A percentile compares a stretch with the other conserved stretches of the same genome.
Evolutionary conservation across 306 rosid species (phyloP).

Genomic region (Calophaca sinica): DNA sequence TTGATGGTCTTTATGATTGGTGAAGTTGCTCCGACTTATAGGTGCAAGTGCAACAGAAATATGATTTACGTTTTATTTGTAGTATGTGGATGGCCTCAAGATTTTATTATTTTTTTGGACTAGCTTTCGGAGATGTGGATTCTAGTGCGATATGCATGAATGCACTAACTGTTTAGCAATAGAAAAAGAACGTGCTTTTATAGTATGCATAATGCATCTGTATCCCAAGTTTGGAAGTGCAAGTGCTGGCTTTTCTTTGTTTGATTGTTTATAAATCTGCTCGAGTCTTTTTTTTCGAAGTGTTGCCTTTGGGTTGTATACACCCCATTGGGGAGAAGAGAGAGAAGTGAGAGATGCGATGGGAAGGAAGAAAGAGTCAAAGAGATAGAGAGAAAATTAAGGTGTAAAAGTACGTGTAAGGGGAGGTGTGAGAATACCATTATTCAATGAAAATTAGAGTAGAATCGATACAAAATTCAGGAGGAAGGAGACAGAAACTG

Average conservation of each 20-base stretch:
- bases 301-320: neutral
- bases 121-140: neutral
- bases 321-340: neutral
- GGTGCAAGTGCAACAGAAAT: neutral
- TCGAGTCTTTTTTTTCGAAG: neutral
- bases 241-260: too few species aligned
- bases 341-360: neutral
- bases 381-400: neutral
- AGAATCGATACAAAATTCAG: neutral
- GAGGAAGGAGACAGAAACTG: conserved; percentile 1
- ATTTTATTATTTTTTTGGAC: neutral
- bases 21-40: conserved; percentile 18
- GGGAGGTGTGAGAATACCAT: neutral
- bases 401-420: neutral
- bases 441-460: neutral
- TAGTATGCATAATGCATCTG: too few species aligned
- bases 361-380: neutral
- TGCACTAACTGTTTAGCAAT: neutral
- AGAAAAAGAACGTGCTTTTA: too few species aligned
- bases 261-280: too few species aligned
- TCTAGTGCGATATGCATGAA: neutral
- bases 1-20: neutral
- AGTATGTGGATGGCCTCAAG: neutral
- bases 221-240: too few species aligned
- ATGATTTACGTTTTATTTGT: neutral